Evolutionary conservation across 352 stramenopile species (phyloP), one percentile per base, ranked within the genome.

Genomic region (Pythium rhizo-oryzae): DNA sequence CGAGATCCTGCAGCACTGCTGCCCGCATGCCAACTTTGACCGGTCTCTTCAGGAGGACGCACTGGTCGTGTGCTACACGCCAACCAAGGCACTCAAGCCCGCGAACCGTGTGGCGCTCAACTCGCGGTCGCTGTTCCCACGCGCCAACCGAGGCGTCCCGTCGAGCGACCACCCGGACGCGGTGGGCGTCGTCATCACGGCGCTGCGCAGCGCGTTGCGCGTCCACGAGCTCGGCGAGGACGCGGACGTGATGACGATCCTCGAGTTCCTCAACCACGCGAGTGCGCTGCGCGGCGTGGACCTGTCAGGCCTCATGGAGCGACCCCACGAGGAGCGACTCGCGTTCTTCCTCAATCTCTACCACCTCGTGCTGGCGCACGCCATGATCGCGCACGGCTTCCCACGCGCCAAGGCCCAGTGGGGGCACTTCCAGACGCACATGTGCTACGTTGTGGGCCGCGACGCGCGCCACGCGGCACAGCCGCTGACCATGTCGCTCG

Each of bases 261-360:
- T 92, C 7, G 84, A 77, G 24, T 96, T 96, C 59, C 72, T 94
- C 21, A 82, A 94, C 49, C 70, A 81, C 15, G 87, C 85, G 0
- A 92, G 82, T 54, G 73, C 72, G 5, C 50, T 96, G 12, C 80
- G 85, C 23, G 65, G 41, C 13, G 70, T 93, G 50, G 76, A 96
- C 58, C 55, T 94, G 30, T n/a, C 76, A 11, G 35, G 62, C 0
- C 44, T 93, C 2, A 67, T 89, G 19, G 44, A 59, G 12, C 19
- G 73, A 54, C 80, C 74, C 6, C 83, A 94, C 25, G 87, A 96
- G 69, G 74, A 90, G 19, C 80, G 89, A 21, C 50, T 94, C 1
- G 65, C 79, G 9, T 93, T 96, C 50, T 94, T 89, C 50, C 69
- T 96, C 53, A 96, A 96, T 61, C 47, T 96, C 58, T 93, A 92